Evolutionary conservation across 78 protist genomes (phyloP), one percentile per base, ranked within the genome.

Genomic region (Dictyostelium intermedium): DNA sequence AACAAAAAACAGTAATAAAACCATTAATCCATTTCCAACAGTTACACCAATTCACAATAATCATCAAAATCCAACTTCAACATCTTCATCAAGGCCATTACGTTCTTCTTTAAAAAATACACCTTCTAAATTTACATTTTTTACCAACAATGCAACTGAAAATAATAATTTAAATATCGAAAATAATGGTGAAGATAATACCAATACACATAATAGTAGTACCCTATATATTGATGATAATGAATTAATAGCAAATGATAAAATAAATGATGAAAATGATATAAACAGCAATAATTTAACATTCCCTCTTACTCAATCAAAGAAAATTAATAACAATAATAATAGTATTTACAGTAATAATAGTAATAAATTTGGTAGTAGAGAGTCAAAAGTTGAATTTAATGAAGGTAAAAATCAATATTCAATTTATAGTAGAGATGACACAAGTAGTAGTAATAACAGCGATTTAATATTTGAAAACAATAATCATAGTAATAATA

Each of bases 341-440:
- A 50, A 50, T 50, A 50, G 61, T 50, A 50, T 50, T 50, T 2
- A 16, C 27, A 5, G n/a, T 5, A 56, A 56, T 56, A 56, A 56
- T 18, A 56, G 66, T 56, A 56, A 7, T 66, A 66, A 66, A 66
- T n/a, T 66, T 14, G 20, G 66, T 66, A 35, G 74, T 66, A 25
- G 74, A 66, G 74, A 66, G 10, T 66, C 74, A 11, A 66, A 66
- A 66, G 74, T 66, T 66, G 74, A 66, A 66, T 66, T 66, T 66
- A 66, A 66, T 66, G 74, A 66, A 66, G 35, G 14, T 27, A 66
- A 27, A 27, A 66, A 66, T 27, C 74, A 66, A 66, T 66, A 66
- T 66, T 66, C 74, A 66, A 66, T 66, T 11, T 66, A 27, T 66
- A 66, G 74, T 66, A 66, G 35, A 27, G 74, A 35, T 66, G 74